Evolutionary conservation across 1,284 basidiomycete species (phyloP).

Genomic region (Sphaerobolus stellatus): DNA sequence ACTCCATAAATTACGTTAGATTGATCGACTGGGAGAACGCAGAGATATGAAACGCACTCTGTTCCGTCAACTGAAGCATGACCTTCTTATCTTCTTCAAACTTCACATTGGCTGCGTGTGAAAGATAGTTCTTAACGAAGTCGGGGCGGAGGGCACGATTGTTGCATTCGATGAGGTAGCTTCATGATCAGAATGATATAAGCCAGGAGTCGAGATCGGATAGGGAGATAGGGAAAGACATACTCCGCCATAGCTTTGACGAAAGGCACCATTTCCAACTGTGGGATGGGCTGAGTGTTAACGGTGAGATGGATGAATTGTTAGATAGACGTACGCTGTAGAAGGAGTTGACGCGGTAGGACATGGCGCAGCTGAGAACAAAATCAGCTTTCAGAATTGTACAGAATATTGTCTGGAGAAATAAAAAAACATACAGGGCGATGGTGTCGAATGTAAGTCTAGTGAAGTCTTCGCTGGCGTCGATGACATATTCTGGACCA

Average conservation of each 20-base stretch:
- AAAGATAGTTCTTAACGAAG: constrained; percentile 32
- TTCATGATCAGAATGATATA: no score
- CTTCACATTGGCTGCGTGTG: constrained; percentile 38
- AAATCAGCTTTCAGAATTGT: background rate
- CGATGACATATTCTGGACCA: constrained; percentile 41
- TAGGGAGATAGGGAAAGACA: background rate
- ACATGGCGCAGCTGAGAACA: constrained; percentile 37
- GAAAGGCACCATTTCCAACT: constrained; percentile 42
- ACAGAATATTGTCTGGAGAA: background rate
- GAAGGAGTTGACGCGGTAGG: constrained; percentile 44
- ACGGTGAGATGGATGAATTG: background rate
- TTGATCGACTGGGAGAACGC: background rate
- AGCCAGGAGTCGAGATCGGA: background rate
- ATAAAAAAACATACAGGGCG: constrained; percentile 31
- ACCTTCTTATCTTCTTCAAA: constrained; percentile 40
- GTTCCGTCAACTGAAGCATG: constrained; percentile 40
- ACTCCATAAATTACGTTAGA: constrained; percentile 1
- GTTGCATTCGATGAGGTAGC: constrained; percentile 42
- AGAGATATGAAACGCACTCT: constrained; percentile 26
- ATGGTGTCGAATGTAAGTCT: constrained; percentile 49
- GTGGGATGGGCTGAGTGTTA: background rate
- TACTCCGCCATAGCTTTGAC: constrained; percentile 38
- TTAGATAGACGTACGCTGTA: constrained; percentile 21
- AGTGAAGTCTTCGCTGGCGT: constrained; percentile 49
- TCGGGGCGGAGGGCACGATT: constrained; percentile 37